Percentiles rank a stretch among this genome's conserved stretches.
Conservation (phyloP, 345 rosid species). For the Eucalyptus pauciflora region DNA sequence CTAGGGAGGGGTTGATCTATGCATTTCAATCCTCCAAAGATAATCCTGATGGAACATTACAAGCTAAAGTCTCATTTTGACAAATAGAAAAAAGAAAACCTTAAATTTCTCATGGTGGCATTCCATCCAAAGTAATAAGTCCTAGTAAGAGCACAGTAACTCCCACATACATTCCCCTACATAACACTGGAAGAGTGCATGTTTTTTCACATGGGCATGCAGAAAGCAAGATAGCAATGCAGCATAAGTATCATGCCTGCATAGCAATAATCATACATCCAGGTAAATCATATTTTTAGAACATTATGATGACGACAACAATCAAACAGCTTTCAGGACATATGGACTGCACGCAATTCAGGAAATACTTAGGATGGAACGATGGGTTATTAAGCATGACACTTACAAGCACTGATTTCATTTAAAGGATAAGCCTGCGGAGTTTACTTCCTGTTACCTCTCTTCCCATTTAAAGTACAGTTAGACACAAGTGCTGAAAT, state of each 20-base stretch:
- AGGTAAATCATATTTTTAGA: not conserved
- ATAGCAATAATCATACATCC: not conserved
- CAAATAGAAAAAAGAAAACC: not conserved
- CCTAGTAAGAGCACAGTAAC: not conserved
- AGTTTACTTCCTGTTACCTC: constrained; percentile 26
- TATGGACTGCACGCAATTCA: not conserved
- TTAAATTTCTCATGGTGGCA: not conserved
- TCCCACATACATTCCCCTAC: not conserved
- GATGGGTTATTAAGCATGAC: not conserved
- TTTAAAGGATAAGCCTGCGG: not conserved
- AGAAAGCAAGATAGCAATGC: not conserved
- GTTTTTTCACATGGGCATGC: not conserved
- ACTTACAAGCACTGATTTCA: not conserved
- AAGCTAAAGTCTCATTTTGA: not conserved
- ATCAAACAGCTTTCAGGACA: not conserved
- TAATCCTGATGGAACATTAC: not conserved
- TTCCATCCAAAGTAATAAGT: not conserved
- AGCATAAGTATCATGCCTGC: not conserved
- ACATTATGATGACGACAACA: fast-evolving
- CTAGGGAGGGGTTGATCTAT: not conserved
- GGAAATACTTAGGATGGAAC: not conserved
- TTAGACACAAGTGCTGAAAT: constrained; percentile 47
- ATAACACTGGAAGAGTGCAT: not conserved
- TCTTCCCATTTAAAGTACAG: constrained; percentile 38
- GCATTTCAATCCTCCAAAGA: not conserved